Evolutionary conservation across 2,329 filamentous ascomycete genomes (phyloP).

Genomic region (Zalaria sp.): DNA sequence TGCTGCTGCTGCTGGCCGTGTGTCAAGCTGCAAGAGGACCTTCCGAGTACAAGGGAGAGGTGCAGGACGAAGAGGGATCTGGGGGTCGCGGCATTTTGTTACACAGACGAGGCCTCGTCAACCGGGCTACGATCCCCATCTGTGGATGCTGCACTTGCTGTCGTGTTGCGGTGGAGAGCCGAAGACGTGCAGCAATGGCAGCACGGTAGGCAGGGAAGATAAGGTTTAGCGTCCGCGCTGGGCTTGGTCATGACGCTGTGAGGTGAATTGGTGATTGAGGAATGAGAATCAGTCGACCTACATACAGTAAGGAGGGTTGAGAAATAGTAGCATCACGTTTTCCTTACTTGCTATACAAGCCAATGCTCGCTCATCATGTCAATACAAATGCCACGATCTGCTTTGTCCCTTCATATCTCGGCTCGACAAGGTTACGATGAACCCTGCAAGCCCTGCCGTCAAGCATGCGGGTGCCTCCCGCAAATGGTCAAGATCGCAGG

Average conservation of each 20-base stretch:
- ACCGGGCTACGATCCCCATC: neutral
- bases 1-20: neutral
- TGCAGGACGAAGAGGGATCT: neutral
- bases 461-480: too few relatives aligned
- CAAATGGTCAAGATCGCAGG: too few relatives aligned
- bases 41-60: neutral
- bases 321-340: too few relatives aligned
- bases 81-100: neutral
- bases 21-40: neutral
- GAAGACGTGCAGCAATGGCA: neutral
- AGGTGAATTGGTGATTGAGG: too few relatives aligned
- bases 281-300: too few relatives aligned
- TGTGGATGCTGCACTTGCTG: neutral
- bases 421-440: too few relatives aligned
- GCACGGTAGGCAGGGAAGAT: neutral
- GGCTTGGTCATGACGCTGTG: neutral
- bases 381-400: too few relatives aligned
- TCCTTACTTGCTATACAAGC: too few relatives aligned
- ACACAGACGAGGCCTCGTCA: neutral
- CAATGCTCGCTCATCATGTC: too few relatives aligned
- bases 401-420: too few relatives aligned
- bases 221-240: neutral
- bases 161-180: neutral
- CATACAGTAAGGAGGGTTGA: too few relatives aligned
- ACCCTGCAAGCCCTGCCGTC: too few relatives aligned